Evolutionary conservation across 768 basidiomycete species (phyloP).

Genomic region (Xerocomellus dryophilus): DNA sequence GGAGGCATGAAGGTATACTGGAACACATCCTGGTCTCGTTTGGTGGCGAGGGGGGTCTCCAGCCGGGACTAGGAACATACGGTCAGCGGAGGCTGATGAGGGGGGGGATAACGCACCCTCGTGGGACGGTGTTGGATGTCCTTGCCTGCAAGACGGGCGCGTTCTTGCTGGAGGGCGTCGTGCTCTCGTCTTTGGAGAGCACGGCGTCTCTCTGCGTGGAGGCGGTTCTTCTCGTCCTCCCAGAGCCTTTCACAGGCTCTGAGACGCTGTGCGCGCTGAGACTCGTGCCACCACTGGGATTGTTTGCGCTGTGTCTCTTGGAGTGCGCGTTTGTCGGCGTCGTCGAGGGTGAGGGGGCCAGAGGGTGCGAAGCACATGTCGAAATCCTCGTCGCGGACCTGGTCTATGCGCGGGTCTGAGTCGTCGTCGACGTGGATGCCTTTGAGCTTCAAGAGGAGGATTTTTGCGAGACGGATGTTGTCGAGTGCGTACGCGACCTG

Average conservation of each 20-base stretch:
- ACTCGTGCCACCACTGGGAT: conserved; percentile 32
- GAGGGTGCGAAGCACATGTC: conserved; percentile 37
- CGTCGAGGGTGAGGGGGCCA: conserved; percentile 41
- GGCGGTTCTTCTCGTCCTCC: conserved; percentile 44
- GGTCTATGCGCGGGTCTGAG: conserved; percentile 60
- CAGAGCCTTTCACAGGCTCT: conserved; percentile 47
- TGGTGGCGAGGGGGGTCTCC: conserved; percentile 5
- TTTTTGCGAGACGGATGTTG: conserved; percentile 63
- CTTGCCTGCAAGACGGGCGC: conserved; percentile 22
- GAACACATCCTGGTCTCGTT: conserved; percentile 27
- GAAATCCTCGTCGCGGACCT: conserved; percentile 52
- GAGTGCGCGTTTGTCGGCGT: conserved; percentile 39
- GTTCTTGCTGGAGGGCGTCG: conserved; percentile 26
- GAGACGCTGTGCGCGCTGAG: conserved; percentile 40
- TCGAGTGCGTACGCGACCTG: conserved; percentile 66
- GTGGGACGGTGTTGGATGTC: conserved; percentile 9
- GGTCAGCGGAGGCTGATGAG: conserved; percentile 2
- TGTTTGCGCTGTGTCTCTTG: conserved; percentile 36
- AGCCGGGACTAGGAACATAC: conserved; percentile 14
- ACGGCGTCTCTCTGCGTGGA: conserved; percentile 39
- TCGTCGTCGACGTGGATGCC: conserved; percentile 59
- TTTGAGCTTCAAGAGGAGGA: conserved; percentile 56
- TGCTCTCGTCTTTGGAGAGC: conserved; percentile 36
- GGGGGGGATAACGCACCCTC: conserved; percentile 16
- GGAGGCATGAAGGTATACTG: conserved; percentile 35